Conservation (phyloP, 1,139 yeast species). For the Lodderomyces jiufengensis region DNA sequence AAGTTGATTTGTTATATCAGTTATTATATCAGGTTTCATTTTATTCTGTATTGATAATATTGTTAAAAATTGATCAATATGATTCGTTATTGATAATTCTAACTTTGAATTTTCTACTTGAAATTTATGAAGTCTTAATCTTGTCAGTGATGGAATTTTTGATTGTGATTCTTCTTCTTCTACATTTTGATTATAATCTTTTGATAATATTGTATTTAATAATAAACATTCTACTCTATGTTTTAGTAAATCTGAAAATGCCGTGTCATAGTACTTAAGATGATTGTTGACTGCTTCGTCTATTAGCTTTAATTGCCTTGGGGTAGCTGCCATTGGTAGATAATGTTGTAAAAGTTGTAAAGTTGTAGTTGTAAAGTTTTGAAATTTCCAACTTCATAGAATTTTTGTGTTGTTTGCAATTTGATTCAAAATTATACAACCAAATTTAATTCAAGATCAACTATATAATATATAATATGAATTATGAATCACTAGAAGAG, state of each 20-base stretch:
- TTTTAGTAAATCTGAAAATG: slow-evolving; percentile 29
- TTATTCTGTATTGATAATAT: slow-evolving; percentile 14
- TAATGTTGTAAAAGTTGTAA: background rate
- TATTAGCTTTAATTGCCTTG: slow-evolving; percentile 19
- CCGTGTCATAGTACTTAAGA: slow-evolving; percentile 34
- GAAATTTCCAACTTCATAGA: too few relatives aligned
- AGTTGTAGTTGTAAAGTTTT: slow-evolving; percentile 4
- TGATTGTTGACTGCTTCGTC: slow-evolving; percentile 31
- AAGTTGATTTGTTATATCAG: slow-evolving; percentile 16
- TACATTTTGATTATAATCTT: slow-evolving; percentile 11
- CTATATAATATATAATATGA: background rate
- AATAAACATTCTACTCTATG: slow-evolving; percentile 33
- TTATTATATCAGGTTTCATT: slow-evolving; percentile 17
- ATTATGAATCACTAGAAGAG: slow-evolving; percentile 2
- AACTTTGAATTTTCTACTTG: slow-evolving; percentile 27
- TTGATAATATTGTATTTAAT: slow-evolving; percentile 15
- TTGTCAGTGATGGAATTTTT: slow-evolving; percentile 1
- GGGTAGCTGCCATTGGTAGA: slow-evolving; percentile 2
- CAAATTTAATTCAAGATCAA: too few relatives aligned
- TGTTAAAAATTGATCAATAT: slow-evolving; percentile 22
- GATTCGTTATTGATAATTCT: slow-evolving; percentile 23
- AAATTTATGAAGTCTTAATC: slow-evolving; percentile 19
- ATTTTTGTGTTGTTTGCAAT: slow-evolving; percentile 2
- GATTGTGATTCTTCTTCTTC: slow-evolving; percentile 13
- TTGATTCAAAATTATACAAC: background rate